Evolutionary conservation across 129 eudicot species (phyloP), one percentile per base, ranked within the genome.

Genomic region (Lactuca sativa): DNA sequence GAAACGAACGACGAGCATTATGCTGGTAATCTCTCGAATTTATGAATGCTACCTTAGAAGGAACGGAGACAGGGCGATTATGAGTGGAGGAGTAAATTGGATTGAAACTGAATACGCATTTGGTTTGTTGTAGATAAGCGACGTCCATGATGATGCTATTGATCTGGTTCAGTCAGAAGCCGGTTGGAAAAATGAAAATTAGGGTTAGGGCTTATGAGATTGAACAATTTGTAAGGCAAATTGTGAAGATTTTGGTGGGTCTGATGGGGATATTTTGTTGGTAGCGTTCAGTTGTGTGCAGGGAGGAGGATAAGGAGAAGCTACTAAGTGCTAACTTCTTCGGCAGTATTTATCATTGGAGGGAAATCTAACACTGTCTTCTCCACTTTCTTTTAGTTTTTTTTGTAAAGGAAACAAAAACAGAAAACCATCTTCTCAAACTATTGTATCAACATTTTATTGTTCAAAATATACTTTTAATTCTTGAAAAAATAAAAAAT

Each of bases 21-120:
- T 64, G 36, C 43, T 37, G 66, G 12, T 72, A 25, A 60, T 40
- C 66, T 11, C 30, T 61, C 13, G 74, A 25, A 15, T 47, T 34
- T 9, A 82, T 56, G 67, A 67, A 10, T 7, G 73, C 69, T 13
- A 30, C 52, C 17, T 49, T 83, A 9, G 82, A 34, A 14, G 66
- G 74, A 78, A 83, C 63, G 0, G 80, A 55, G n/a, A 78, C 74
- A 62, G 82, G 76, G 25, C 53, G 79, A 49, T 61, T 77, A 14
- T 64, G 84, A 21, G 80, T 33, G 33, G 87, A 64, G 51, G 54
- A 47, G 60, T 73, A 76, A 44, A 75, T 16, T 31, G 84, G 73
- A 61, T 81, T 56, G 6, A 88, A 56, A 69, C 77, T 58, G n/a
- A 84, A 55, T 70, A 85, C 43, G 85, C 70, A 81, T 58, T 79